Conservation (phyloP, 202 grass and related monocot genomes). For the Setaria viridis region DNA sequence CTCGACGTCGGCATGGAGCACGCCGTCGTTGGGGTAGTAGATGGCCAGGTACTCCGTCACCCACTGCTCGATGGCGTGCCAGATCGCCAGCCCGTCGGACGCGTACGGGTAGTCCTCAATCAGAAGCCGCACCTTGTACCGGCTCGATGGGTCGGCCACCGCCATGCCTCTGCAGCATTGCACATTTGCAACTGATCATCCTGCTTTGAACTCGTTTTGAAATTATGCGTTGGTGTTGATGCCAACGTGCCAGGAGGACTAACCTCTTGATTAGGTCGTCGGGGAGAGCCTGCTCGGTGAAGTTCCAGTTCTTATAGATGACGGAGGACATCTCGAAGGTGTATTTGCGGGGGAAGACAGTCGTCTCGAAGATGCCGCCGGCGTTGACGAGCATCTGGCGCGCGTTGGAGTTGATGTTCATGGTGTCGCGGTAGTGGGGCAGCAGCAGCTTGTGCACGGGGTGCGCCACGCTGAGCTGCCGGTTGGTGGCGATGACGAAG, state of each 20-base stretch:
- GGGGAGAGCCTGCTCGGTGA: constrained; percentile 47
- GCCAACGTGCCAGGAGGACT: too few relatives aligned
- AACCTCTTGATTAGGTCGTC: constrained; percentile 33
- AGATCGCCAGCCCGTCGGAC: constrained; percentile 65
- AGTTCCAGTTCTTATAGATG: constrained; percentile 36
- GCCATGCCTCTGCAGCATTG: constrained; percentile 54
- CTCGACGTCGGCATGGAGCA: constrained; percentile 51
- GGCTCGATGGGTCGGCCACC: constrained; percentile 40
- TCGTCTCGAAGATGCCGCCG: constrained; percentile 46
- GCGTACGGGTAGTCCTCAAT: constrained; percentile 79
- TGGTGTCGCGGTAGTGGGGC: constrained; percentile 53
- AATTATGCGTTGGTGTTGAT: too few relatives aligned
- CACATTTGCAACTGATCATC: too few relatives aligned
- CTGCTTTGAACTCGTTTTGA: too few relatives aligned
- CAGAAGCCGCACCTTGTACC: constrained; percentile 52
- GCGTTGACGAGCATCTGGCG: constrained; percentile 50
- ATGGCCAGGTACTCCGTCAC: constrained; percentile 60
- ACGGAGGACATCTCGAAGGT: constrained; percentile 43
- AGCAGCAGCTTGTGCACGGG: constrained; percentile 51
- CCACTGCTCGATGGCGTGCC: constrained; percentile 67
- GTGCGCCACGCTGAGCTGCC: constrained; percentile 50
- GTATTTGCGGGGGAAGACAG: constrained; percentile 39
- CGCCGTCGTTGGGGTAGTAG: constrained; percentile 60
- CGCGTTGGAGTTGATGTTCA: constrained; percentile 53
- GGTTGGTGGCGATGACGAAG: constrained; percentile 45